Percentiles rank a stretch among this genome's conserved stretches.
These are phyloP conservation scores for cucumber (Cucumis sativus) DNA, from an alignment of 306 rosid genomes.

Conservation along the genomic window Cucumber_9930_V3 NC_026655.2:8269001-8269500, in stretches of 20 bases:
- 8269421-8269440: neutral
- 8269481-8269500: neutral
- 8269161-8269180: neutral
- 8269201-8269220: constrained; percentile 72
- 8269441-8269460: neutral
- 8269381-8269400: neutral
- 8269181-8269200: constrained; percentile 12
- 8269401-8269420: neutral
- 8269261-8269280: constrained; percentile 89
- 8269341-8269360: neutral
- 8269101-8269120: neutral
- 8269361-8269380: neutral
- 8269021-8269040: neutral
- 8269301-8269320: constrained; percentile 18
- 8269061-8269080: neutral
- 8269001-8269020: neutral
- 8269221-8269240: constrained; percentile 85
- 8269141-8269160: neutral
- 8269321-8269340: neutral
- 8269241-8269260: constrained; percentile 80
- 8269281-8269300: constrained; percentile 84
- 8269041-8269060: neutral
- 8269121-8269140: neutral
- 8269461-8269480: neutral
- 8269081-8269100: neutral